These are phyloP conservation scores for Penicillium sp. DNA, from an alignment of 2,329 filamentous ascomycete genomes.

Conservation along the genomic window DNA sequence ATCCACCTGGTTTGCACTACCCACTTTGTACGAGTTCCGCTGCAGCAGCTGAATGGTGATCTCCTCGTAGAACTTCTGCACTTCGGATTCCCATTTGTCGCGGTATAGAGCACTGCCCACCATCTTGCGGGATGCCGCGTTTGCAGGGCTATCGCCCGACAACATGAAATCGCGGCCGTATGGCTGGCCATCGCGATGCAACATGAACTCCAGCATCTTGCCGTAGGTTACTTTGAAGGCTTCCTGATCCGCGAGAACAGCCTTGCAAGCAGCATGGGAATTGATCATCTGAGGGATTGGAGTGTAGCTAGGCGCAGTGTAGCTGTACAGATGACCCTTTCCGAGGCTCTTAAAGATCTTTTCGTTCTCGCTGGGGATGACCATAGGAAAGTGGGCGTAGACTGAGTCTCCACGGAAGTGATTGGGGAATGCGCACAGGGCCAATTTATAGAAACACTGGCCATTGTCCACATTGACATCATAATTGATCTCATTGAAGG, in stretches of 20 bases:
- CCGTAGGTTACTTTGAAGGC: conserved; percentile 51
- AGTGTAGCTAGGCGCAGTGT: conserved; percentile 30
- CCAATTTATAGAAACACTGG: conserved; percentile 54
- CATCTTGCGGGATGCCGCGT: conserved; percentile 45
- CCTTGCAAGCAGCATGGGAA: conserved; percentile 46
- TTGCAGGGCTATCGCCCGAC: conserved; percentile 44
- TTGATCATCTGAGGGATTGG: conserved; percentile 43
- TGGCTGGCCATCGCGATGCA: conserved; percentile 38
- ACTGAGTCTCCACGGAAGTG: conserved; percentile 50
- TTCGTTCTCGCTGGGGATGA: conserved; percentile 48
- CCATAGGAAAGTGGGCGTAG: conserved; percentile 52
- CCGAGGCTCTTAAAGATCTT: conserved; percentile 44
- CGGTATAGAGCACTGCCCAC: conserved; percentile 46
- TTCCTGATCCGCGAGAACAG: conserved; percentile 44
- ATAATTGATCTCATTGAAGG: conserved; percentile 44
- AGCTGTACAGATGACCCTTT: conserved; percentile 45
- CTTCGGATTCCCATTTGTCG: conserved; percentile 47
- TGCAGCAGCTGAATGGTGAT: conserved; percentile 48
- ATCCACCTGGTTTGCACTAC: conserved; percentile 47
- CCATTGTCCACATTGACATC: conserved; percentile 49
- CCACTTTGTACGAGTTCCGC: conserved; percentile 48
- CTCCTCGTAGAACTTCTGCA: conserved; percentile 50
- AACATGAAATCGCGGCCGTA: conserved; percentile 50
- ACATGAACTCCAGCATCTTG: conserved; percentile 46
- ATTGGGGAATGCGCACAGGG: conserved; percentile 51